phyloP scores from a whole-genome alignment of 208 protist genomes.

The Crithidia expoeki region DNA sequence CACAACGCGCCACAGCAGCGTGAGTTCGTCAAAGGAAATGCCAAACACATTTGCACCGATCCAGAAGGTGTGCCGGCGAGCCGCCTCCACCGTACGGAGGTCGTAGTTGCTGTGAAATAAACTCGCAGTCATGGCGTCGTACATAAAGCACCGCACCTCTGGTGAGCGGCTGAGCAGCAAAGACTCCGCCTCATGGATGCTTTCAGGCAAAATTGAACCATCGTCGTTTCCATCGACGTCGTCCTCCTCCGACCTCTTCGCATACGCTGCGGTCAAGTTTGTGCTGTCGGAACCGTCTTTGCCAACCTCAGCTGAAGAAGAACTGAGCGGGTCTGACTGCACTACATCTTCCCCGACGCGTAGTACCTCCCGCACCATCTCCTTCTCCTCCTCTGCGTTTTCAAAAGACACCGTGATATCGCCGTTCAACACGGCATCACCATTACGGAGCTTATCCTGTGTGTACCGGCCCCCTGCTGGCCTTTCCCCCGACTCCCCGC shows the following conservation, averaged over 20 bases:
- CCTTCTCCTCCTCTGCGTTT: constrained; percentile 7
- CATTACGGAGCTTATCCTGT: not conserved
- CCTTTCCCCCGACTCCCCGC: too few relatives aligned
- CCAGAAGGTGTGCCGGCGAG: constrained; percentile 42
- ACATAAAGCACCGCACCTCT: constrained; percentile 82
- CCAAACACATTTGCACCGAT: constrained; percentile 53
- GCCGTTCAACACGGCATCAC: not conserved
- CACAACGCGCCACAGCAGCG: constrained; percentile 63
- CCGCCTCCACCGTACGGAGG: constrained; percentile 38
- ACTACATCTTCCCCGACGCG: not conserved
- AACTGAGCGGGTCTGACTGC: not conserved
- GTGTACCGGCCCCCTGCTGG: too few relatives aligned
- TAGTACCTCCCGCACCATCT: constrained; percentile 11
- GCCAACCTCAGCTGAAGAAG: not conserved
- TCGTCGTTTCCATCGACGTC: not conserved
- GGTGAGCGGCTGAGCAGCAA: constrained; percentile 45
- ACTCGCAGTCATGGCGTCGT: constrained; percentile 78
- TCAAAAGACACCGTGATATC: not conserved
- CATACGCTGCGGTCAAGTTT: constrained; percentile 1
- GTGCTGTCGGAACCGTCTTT: too few relatives aligned
- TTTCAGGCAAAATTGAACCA: constrained; percentile 4
- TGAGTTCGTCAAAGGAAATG: constrained; percentile 41
- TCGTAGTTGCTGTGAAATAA: constrained; percentile 64
- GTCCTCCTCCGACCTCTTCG: not conserved
- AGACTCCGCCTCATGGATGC: constrained; percentile 32